phyloP scores from a whole-genome alignment of 1,284 basidiomycete genomes.

The Apiotrichum akiyoshidainum region DNA sequence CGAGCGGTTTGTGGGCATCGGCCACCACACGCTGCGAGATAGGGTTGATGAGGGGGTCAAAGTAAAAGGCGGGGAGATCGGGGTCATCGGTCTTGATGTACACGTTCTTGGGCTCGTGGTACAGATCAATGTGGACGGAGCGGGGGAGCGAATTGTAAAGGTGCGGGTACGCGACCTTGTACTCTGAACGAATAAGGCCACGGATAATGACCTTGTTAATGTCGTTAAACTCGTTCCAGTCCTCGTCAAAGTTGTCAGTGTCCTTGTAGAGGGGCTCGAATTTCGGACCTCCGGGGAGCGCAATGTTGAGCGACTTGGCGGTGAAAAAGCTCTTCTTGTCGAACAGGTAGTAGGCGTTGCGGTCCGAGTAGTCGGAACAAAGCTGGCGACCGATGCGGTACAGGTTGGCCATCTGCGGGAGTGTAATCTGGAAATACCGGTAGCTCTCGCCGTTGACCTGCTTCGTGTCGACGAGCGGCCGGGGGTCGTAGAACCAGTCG shows the following conservation, averaged over 20 bases:
- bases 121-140: constrained; percentile 85
- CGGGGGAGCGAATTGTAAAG: constrained; percentile 98
- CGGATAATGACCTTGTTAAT: constrained; percentile 99
- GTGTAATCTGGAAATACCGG: constrained; percentile 84
- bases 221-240: constrained; percentile 99
- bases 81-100: constrained; percentile 99
- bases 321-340: constrained; percentile 98
- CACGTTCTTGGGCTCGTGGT: constrained; percentile 94
- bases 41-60: constrained; percentile 96
- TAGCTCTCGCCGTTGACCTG: constrained; percentile 91
- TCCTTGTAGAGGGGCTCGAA: constrained; percentile 89
- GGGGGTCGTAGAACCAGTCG: constrained; percentile 99
- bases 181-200: constrained; percentile 97
- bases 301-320: constrained; percentile 96
- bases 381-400: constrained; percentile 93
- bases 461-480: constrained; percentile 83
- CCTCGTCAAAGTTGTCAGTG: constrained; percentile 96
- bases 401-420: constrained; percentile 93
- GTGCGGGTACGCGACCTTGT: constrained; percentile 99
- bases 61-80: constrained; percentile 99
- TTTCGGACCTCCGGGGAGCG: constrained; percentile 97
- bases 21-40: constrained; percentile 82
- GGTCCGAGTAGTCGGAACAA: constrained; percentile 85
- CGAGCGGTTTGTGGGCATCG: constrained; percentile 74
- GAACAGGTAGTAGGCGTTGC: constrained; percentile 87